These are phyloP conservation scores for Suillus ampliporus DNA, from an alignment of 768 basidiomycete genomes.

Conservation along the genomic window DNA sequence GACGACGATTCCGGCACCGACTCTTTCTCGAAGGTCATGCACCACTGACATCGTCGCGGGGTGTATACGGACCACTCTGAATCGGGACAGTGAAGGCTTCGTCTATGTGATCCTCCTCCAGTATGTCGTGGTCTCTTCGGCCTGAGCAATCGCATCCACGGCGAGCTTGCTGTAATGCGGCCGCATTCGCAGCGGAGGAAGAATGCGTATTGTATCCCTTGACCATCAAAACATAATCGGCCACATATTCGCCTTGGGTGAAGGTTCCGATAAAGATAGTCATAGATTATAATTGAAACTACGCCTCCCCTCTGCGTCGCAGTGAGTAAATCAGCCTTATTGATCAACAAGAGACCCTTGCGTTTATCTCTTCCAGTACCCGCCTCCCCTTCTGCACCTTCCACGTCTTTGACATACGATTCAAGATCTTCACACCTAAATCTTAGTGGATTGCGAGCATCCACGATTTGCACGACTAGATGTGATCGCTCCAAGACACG, in stretches of 20 bases:
- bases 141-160: slow-evolving; percentile 49
- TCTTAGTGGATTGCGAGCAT: slow-evolving; percentile 90
- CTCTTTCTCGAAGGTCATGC: slow-evolving; percentile 36
- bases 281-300: not conserved
- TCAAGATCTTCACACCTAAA: slow-evolving; percentile 95
- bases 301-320: slow-evolving; percentile 76
- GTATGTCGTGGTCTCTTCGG: slow-evolving; percentile 22
- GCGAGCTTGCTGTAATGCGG: slow-evolving; percentile 80
- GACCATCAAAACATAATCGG: slow-evolving; percentile 85
- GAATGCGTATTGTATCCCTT: slow-evolving; percentile 83
- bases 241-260: slow-evolving; percentile 77
- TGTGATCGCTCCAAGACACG: slow-evolving; percentile 95
- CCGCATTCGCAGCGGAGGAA: slow-evolving; percentile 92
- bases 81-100: slow-evolving; percentile 29
- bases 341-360: slow-evolving; percentile 83
- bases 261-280: not conserved
- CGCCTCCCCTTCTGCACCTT: slow-evolving; percentile 79
- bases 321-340: slow-evolving; percentile 94
- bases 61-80: slow-evolving; percentile 32
- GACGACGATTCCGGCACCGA: slow-evolving; percentile 24
- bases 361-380: slow-evolving; percentile 78
- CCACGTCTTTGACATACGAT: slow-evolving; percentile 82
- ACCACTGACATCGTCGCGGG: slow-evolving; percentile 33
- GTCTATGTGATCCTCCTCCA: slow-evolving; percentile 4
- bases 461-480: slow-evolving; percentile 93